phyloP scores from a whole-genome alignment of 2,329 filamentous ascomycete genomes.

The Arthrinium puccinioides region DNA sequence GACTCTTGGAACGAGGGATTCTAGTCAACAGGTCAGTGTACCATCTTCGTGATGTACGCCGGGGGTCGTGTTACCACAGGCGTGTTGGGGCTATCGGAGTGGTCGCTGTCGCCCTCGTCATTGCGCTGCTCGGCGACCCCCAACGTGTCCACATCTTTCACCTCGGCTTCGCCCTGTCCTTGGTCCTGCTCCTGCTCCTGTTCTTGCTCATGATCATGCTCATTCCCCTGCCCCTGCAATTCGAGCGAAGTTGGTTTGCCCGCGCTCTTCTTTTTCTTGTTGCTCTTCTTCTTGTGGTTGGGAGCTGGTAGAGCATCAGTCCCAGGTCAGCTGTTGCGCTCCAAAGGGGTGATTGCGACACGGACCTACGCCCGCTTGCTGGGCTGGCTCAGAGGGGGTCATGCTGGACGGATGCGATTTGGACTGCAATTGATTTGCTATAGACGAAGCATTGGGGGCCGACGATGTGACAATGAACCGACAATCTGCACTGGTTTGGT shows the following conservation, averaged over 20 bases:
- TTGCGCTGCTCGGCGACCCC: conserved; percentile 18
- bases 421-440: no score
- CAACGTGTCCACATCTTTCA: conserved; percentile 12
- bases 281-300: conserved; percentile 49
- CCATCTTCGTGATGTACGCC: background rate
- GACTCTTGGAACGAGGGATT: conserved; percentile 2
- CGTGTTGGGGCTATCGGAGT: conserved; percentile 37
- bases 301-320: conserved; percentile 7
- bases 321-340: conserved; percentile 2
- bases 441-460: background rate
- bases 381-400: conserved; percentile 22
- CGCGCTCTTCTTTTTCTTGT: conserved; percentile 55
- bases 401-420: no score
- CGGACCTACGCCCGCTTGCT: conserved; percentile 20
- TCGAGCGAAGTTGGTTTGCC: no score
- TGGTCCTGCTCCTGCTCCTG: conserved; percentile 3
- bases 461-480: no score
- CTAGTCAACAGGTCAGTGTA: background rate
- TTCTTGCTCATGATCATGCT: conserved; percentile 11
- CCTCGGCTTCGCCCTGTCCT: conserved; percentile 11
- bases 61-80: conserved; percentile 18
- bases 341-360: conserved; percentile 6
- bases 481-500: no score
- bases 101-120: conserved; percentile 28
- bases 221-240: conserved; percentile 30